phyloP scores from a whole-genome alignment of 208 protist genomes.

The Balamuthia mandrillaris region DNA sequence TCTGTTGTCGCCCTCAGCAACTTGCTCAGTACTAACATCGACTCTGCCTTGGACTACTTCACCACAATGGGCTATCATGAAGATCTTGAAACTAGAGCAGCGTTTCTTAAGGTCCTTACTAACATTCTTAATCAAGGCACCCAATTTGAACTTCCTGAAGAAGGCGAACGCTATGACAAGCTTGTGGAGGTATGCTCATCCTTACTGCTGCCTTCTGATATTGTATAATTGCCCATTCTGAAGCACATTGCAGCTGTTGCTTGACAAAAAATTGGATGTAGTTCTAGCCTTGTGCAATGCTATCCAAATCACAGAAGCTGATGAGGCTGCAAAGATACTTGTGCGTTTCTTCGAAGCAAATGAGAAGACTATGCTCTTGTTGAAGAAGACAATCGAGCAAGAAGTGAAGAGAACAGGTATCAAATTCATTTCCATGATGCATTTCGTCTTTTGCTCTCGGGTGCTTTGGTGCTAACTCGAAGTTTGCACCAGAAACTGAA shows the following conservation, averaged over 20 bases:
- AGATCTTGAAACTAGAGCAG: slow-evolving; percentile 57
- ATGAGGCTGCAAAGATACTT: slow-evolving; percentile 48
- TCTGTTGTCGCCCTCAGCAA: slow-evolving; percentile 51
- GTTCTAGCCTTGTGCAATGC: slow-evolving; percentile 40
- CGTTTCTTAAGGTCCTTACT: slow-evolving; percentile 61
- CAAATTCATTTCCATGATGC: not conserved
- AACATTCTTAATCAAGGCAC: slow-evolving; percentile 67
- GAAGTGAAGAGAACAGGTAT: slow-evolving; percentile 43
- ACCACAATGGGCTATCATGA: slow-evolving; percentile 62
- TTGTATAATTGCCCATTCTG: not conserved
- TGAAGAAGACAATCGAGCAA: slow-evolving; percentile 46
- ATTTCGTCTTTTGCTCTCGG: not conserved
- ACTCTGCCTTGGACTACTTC: slow-evolving; percentile 52
- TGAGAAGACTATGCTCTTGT: slow-evolving; percentile 28
- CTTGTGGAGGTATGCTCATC: slow-evolving; percentile 26
- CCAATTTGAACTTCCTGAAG: slow-evolving; percentile 57
- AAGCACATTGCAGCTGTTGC: not conserved
- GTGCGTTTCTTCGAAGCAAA: slow-evolving; percentile 43
- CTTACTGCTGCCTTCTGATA: not conserved
- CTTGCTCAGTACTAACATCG: slow-evolving; percentile 58
- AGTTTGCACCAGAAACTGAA: slow-evolving; percentile 13
- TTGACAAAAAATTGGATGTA: slow-evolving; percentile 40
- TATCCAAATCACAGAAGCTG: slow-evolving; percentile 55
- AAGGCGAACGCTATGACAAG: slow-evolving; percentile 42
- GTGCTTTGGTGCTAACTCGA: no score